Evolutionary conservation across 129 eudicot genomes (phyloP).

Genomic region (Solidago caesia): DNA sequence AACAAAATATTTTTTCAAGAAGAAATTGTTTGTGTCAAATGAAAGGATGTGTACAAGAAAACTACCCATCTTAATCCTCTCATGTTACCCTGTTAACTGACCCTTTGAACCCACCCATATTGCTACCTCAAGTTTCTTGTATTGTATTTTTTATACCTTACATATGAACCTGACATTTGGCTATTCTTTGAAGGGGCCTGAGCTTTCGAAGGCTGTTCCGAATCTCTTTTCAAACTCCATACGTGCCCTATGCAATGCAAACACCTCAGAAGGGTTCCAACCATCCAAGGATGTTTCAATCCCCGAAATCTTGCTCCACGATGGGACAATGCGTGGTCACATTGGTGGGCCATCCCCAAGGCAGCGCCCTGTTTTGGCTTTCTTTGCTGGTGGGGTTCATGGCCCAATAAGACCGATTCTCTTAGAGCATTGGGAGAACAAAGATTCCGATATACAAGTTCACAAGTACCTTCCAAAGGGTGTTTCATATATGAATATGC

Average conservation of each 20-base stretch:
- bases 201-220: constrained; percentile 48
- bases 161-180: background rate
- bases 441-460: constrained; percentile 38
- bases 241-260: constrained; percentile 56
- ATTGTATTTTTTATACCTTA: background rate
- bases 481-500: constrained; percentile 30
- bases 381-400: constrained; percentile 56
- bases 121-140: background rate
- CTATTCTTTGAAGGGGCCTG: constrained; percentile 42
- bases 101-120: background rate
- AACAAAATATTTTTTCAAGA: too few species aligned
- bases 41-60: background rate
- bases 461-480: constrained; percentile 49
- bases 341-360: constrained; percentile 37
- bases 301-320: constrained; percentile 46
- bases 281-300: constrained; percentile 52
- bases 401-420: constrained; percentile 45
- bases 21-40: background rate
- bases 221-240: constrained; percentile 43
- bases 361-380: constrained; percentile 39
- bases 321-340: constrained; percentile 37
- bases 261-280: constrained; percentile 48
- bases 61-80: background rate
- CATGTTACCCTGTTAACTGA: background rate
- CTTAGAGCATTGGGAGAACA: constrained; percentile 48